Evolutionary conservation across 2,329 filamentous ascomycete genomes (phyloP), one percentile per base, ranked within the genome.

Genomic region (Fusarium brevicatenulatum): DNA sequence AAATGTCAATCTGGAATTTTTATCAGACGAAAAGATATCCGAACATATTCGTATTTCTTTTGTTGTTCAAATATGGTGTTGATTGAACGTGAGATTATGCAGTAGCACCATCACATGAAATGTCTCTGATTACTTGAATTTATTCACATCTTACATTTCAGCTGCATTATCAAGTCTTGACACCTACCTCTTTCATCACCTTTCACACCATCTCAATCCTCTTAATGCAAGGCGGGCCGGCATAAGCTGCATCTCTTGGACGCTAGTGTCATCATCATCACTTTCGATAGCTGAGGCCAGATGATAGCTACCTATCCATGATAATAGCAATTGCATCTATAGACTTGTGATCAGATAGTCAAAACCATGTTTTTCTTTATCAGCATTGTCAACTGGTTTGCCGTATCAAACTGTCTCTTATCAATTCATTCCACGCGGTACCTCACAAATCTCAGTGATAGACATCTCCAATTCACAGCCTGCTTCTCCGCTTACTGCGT

Each of bases 141-240:
- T 23, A 19, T 49, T 50, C 28, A 28, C 23, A n/a, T 58, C 55
- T 37, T 58, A 58, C 28, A 50, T 42, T 66, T 63, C 66, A 73
- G 63, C 66, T 70, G 39, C 34, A 37, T 36, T 37, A 30, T 53
- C 50, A 46, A 21, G 30, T 37, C 40, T 59, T 66, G 46, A 63
- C 54, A 71, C 70, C 70, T 73, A 70, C 66, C 70, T 37, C 34
- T 72, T 70, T 42, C 30, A 63, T 70, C 66, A n/a, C 23, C 57
- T 39, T 58, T 28, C 47, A 67, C 63, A 70, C 66, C 70, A 58
- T 72, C 61, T 53, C 25, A 21, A n/a, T 57, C n/a, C 40, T 46
- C 19, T 52, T 55, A 21, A 68, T 73, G 71, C 70, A 73, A 39
- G 58, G 55, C 71, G 71, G 71, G 54, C 70, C 71, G 66, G 47